These are phyloP conservation scores for Neurospora sp. DNA, from an alignment of 495 filamentous ascomycete species.

Conservation along the genomic window DNA sequence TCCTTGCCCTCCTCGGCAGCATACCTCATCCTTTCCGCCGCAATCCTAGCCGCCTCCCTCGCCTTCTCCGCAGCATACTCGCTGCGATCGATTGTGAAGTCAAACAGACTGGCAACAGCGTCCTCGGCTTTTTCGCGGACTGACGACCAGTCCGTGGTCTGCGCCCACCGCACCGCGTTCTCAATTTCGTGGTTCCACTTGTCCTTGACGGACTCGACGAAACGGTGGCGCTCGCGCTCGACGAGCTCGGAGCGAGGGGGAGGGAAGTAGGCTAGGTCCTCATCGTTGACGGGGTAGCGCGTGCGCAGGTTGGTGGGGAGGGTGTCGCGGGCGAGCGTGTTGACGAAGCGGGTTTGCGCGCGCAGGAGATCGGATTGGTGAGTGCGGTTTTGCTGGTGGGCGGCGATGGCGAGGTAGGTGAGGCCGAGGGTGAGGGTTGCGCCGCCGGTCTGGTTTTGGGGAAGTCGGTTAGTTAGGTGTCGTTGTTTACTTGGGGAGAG, in stretches of 20 bases:
- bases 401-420: slow-evolving; percentile 67
- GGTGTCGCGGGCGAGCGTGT: slow-evolving; percentile 39
- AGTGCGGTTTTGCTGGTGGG: slow-evolving; percentile 62
- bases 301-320: slow-evolving; percentile 29
- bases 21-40: slow-evolving; percentile 7
- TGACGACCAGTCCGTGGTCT: slow-evolving; percentile 53
- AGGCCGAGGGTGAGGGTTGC: slow-evolving; percentile 73
- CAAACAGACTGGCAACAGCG: slow-evolving; percentile 21
- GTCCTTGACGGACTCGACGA: slow-evolving; percentile 62
- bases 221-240: slow-evolving; percentile 33
- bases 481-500: neutral
- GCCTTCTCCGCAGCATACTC: neutral
- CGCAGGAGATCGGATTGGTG: slow-evolving; percentile 62
- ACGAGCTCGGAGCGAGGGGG: slow-evolving; percentile 28
- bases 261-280: slow-evolving; percentile 1
- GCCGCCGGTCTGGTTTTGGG: slow-evolving; percentile 55
- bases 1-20: slow-evolving; percentile 22
- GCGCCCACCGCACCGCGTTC: slow-evolving; percentile 53
- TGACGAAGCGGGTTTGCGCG: slow-evolving; percentile 54
- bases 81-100: slow-evolving; percentile 2
- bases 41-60: slow-evolving; percentile 14
- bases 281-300: slow-evolving; percentile 17
- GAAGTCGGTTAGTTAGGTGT: slow-evolving; percentile 7
- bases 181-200: slow-evolving; percentile 72
- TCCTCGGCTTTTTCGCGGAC: slow-evolving; percentile 46